Evolutionary conservation across 1,284 basidiomycete genomes (phyloP).

Genomic region (Naganishia sp.): DNA sequence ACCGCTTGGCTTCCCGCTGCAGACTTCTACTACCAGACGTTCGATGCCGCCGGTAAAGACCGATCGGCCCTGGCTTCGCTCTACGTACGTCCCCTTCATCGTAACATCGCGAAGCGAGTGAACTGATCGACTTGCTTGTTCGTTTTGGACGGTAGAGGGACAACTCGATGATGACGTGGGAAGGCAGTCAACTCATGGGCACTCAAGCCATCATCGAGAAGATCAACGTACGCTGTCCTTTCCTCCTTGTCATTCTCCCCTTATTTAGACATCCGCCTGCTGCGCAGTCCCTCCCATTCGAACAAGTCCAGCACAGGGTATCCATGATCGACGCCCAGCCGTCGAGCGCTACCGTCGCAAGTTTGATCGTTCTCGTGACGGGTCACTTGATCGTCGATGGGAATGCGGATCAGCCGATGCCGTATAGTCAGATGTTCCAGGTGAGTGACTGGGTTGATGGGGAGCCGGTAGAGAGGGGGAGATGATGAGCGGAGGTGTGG

Average conservation of each 20-base stretch:
- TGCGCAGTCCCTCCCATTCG: conserved; percentile 73
- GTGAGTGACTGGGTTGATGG: conserved; percentile 39
- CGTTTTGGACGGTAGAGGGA: conserved; percentile 62
- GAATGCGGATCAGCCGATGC: conserved; percentile 72
- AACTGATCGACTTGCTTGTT: neutral
- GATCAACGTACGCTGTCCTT: conserved; percentile 62
- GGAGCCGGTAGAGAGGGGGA: neutral
- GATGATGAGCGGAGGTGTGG: neutral
- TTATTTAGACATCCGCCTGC: neutral
- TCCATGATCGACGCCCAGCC: conserved; percentile 88
- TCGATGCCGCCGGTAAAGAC: conserved; percentile 43
- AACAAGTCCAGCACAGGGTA: conserved; percentile 78
- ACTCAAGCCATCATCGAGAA: conserved; percentile 70
- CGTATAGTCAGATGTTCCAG: conserved; percentile 89
- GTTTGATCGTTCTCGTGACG: conserved; percentile 83
- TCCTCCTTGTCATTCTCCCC: neutral
- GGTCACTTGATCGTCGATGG: conserved; percentile 77
- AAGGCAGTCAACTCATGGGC: conserved; percentile 69
- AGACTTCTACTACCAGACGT: conserved; percentile 55
- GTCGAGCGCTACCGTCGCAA: conserved; percentile 64
- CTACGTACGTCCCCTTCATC: conserved; percentile 45
- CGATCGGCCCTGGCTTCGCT: conserved; percentile 47
- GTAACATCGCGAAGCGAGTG: too few species aligned
- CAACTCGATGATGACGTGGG: conserved; percentile 86
- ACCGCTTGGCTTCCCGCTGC: neutral